phyloP scores from a whole-genome alignment of 164 flowering plant genomes.

The Berberis vulgaris region DNA sequence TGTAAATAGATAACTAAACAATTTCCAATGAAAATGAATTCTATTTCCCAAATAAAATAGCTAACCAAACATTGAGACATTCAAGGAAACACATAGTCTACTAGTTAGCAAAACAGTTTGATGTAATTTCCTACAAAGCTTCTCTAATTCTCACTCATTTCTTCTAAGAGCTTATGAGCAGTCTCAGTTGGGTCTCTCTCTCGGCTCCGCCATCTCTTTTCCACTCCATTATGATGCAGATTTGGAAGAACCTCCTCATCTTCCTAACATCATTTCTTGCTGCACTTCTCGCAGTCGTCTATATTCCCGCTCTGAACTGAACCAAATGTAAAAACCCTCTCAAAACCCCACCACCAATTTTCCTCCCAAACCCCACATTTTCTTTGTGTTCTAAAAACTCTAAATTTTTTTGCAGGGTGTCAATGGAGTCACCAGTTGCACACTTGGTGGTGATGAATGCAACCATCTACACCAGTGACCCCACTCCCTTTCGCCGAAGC shows the following conservation, averaged over 20 bases:
- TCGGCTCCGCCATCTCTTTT: neutral
- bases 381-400: neutral
- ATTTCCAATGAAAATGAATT: too few relatives aligned
- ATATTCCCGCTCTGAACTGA: neutral
- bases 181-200: neutral
- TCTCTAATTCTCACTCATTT: too few relatives aligned
- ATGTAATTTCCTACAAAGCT: too few relatives aligned
- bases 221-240: neutral
- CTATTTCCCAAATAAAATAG: too few relatives aligned
- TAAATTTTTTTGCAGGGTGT: constrained; percentile 3
- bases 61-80: too few relatives aligned
- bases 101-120: too few relatives aligned
- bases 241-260: neutral
- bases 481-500: constrained; percentile 73
- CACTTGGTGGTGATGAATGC: constrained; percentile 72
- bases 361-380: neutral
- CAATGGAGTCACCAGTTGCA: constrained; percentile 23
- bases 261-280: neutral
- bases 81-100: too few relatives aligned
- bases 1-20: too few relatives aligned
- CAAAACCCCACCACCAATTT: neutral
- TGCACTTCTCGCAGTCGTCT: neutral
- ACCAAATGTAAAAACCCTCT: neutral
- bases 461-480: constrained; percentile 63
- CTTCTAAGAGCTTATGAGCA: too few relatives aligned